These are phyloP conservation scores for Leishmania gerbilli DNA, from an alignment of 208 protist genomes.

Conservation along the genomic window DNA sequence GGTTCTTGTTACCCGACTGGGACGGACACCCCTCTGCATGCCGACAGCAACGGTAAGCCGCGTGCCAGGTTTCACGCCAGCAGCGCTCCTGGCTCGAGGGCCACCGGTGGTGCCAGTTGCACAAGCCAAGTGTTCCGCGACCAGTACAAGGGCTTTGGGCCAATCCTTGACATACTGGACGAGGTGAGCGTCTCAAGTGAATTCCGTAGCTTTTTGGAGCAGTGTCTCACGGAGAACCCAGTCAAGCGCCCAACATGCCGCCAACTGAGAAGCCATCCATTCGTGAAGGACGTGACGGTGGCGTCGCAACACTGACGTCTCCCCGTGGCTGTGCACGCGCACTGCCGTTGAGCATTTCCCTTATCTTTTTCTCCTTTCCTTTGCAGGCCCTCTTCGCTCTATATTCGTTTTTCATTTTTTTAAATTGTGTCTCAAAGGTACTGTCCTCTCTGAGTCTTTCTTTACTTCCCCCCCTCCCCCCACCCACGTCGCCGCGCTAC, in stretches of 20 bases:
- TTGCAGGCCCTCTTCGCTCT: background rate
- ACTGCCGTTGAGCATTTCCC: background rate
- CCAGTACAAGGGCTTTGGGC: constrained; percentile 44
- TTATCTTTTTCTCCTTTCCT: background rate
- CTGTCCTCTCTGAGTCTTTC: background rate
- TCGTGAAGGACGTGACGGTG: constrained; percentile 34
- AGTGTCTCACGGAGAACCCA: constrained; percentile 64
- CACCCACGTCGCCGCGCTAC: background rate
- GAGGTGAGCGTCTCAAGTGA: constrained; percentile 33
- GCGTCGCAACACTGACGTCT: background rate
- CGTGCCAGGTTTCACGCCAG: background rate
- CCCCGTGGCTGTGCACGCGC: background rate
- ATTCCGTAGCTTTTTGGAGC: constrained; percentile 56
- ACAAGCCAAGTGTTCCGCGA: constrained; percentile 3
- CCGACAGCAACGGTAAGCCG: background rate
- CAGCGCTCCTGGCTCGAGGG: background rate
- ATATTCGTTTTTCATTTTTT: background rate
- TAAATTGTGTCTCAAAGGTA: too few species aligned
- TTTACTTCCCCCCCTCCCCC: background rate
- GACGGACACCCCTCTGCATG: background rate
- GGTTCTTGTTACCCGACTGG: background rate
- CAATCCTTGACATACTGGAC: constrained; percentile 59
- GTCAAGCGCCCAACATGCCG: constrained; percentile 50
- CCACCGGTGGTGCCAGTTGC: background rate
- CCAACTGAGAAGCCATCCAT: constrained; percentile 62